A percentile compares a stretch with the other conserved stretches of the same genome.
Conservation (phyloP, 23 red algal genomes). For the Gracilaria domingensis region DNA sequence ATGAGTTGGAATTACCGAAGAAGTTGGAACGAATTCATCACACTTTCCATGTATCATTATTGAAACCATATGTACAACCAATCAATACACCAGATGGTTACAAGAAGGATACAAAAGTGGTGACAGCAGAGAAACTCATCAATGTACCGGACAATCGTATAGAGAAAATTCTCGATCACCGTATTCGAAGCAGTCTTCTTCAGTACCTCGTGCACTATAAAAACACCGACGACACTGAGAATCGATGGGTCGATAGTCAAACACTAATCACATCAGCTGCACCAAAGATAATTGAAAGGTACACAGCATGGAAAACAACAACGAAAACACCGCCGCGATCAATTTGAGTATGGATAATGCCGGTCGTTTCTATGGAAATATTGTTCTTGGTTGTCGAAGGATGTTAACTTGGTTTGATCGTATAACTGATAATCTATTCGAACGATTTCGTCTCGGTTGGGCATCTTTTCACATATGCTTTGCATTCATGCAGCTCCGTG, state of each 20-base stretch:
- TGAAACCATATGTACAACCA: neutral
- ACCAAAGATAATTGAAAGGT: neutral
- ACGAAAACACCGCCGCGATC: neutral
- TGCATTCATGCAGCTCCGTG: neutral
- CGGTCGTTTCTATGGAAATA: neutral
- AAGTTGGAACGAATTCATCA: neutral
- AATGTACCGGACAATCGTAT: neutral
- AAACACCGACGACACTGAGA: slow-evolving; percentile 7
- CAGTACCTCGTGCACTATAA: slow-evolving; percentile 20
- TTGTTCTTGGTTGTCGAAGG: neutral
- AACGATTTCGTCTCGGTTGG: neutral
- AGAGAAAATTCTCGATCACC: neutral
- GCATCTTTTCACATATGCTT: neutral
- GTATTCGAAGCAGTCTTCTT: neutral
- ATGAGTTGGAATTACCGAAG: neutral
- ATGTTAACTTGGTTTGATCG: neutral
- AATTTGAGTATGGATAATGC: neutral
- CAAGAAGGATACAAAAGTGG: neutral
- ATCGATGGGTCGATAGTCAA: slow-evolving; percentile 16
- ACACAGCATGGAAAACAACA: neutral
- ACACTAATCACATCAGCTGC: neutral
- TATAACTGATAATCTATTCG: neutral
- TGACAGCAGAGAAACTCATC: neutral
- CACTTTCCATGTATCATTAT: slow-evolving; percentile 1
- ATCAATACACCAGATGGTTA: neutral